These are phyloP conservation scores for Yamadazyma ubonensis DNA, from an alignment of 805 yeast species.

Conservation along the genomic window DNA sequence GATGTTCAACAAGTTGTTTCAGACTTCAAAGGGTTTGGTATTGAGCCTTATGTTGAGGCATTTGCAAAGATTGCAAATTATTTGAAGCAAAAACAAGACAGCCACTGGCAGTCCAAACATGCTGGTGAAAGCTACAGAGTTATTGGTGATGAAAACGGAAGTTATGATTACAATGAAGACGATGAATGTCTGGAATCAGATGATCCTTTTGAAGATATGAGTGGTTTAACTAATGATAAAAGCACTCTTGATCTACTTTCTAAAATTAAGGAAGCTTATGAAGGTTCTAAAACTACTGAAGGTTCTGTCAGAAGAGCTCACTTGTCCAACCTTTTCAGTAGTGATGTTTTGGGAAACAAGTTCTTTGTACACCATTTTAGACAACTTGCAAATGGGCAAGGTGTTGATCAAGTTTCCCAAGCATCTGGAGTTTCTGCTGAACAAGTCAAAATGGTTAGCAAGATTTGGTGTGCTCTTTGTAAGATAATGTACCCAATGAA, in stretches of 20 bases:
- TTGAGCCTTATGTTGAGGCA: neutral
- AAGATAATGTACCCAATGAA: constrained; percentile 9
- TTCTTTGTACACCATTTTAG: constrained; percentile 4
- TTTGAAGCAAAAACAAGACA: constrained; percentile 1
- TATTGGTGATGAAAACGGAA: neutral
- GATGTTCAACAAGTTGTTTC: neutral
- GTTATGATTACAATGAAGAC: constrained; percentile 5
- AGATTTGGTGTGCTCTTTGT: constrained; percentile 7
- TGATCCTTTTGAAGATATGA: constrained; percentile 7
- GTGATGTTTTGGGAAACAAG: constrained; percentile 5
- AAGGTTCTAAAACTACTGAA: neutral
- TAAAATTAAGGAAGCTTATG: neutral
- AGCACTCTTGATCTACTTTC: neutral
- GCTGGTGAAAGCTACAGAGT: neutral
- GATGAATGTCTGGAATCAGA: constrained; percentile 9
- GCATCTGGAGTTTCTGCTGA: neutral
- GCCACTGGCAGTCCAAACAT: neutral
- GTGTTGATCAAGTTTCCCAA: constrained; percentile 4
- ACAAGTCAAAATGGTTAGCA: constrained; percentile 1
- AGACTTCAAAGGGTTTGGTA: neutral
- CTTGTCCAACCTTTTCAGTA: constrained; percentile 3
- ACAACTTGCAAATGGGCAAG: constrained; percentile 4
- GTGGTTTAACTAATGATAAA: constrained; percentile 4
- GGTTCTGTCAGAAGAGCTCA: neutral
- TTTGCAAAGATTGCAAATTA: neutral